Base-by-base conservation (phyloP, 2,329 filamentous ascomycete genomes). In the Colletotrichum falcatum region DNA sequence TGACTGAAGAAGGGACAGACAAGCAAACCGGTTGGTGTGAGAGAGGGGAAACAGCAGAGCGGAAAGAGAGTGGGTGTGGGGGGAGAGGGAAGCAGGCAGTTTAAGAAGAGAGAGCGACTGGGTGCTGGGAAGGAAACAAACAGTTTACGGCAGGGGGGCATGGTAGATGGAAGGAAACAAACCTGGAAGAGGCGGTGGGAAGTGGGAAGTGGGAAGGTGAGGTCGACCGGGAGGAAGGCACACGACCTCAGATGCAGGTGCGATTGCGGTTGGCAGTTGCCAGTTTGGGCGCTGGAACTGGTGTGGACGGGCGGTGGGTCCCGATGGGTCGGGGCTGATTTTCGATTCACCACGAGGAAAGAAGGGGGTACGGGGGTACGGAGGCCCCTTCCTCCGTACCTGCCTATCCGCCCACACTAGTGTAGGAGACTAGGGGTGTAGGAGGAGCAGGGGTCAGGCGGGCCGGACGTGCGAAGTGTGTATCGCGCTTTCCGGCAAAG, bases 31-130 rank as follows among this genome's bases (percentile, higher is more conserved):
- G 71, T 65, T 71, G 66, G 60, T 70, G 65, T 53, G 70, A 72
- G 54, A 62, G 65, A 67, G 61, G 62, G 61, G 65, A 61, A 66
- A 51, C 37, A 44, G 60, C 11, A 33, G 65, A 56, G 59, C 30
- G 30, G 28, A 54, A 59, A 28, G 62, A 64, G 71, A 59, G 73
- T 55, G 65, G 16, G 42, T 1, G 46, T 11, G 46, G 65, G 65
- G 70, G 51, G 65, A 55, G 46, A 62, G 65, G 70, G 51, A 67
- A 55, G 37, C 55, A 54, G 62, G 55, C 37, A 65, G 67, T 75
- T 73, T 73, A 73, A 73, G 51, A 71, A 67, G 68, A 44, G 63
- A 61, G 58, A 60, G 56, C 66, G 75, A 76, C 74, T 72, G 75
- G 55, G 64, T 62, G 49, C 44, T 11, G 46, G 60, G 61, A 56